phyloP scores from a whole-genome alignment of 225 moss, liverwort and hornwort genomes.

The Sphagnum tenellum region DNA sequence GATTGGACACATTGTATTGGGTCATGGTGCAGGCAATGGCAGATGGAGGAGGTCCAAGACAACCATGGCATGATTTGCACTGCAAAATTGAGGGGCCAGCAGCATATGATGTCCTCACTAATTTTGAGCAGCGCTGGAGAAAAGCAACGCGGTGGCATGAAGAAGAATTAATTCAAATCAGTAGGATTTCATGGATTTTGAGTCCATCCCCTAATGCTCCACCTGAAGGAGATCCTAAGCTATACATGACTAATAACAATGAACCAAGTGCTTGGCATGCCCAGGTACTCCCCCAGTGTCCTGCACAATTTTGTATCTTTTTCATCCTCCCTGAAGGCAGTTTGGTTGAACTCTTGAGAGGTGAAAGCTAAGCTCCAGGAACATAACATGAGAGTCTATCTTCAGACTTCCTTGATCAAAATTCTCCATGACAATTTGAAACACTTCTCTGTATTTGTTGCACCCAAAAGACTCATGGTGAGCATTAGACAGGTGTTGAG shows the following conservation, averaged over 20 bases:
- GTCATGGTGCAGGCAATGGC: conserved; percentile 12
- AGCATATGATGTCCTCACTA: conserved; percentile 75
- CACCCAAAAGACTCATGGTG: not conserved
- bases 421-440: too few relatives aligned
- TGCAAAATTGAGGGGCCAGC: conserved; percentile 89
- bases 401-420: too few relatives aligned
- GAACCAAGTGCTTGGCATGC: conserved; percentile 66
- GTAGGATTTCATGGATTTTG: conserved; percentile 74
- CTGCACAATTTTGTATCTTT: not conserved
- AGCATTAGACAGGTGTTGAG: not conserved
- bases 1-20: not conserved
- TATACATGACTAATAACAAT: conserved; percentile 56
- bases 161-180: conserved; percentile 60
- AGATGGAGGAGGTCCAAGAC: conserved; percentile 75
- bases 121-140: conserved; percentile 86
- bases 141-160: conserved; percentile 61
- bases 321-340: too few relatives aligned
- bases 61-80: conserved; percentile 93
- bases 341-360: not conserved
- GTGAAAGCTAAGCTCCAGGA: not conserved
- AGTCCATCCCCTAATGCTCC: conserved; percentile 36
- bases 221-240: conserved; percentile 47
- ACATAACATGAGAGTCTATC: too few relatives aligned
- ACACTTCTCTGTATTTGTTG: too few relatives aligned
- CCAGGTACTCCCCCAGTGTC: conserved; percentile 36